Evolutionary conservation across 2,329 filamentous ascomycete genomes (phyloP), one percentile per base, ranked within the genome.

Genomic region (Colletotrichum karsti): DNA sequence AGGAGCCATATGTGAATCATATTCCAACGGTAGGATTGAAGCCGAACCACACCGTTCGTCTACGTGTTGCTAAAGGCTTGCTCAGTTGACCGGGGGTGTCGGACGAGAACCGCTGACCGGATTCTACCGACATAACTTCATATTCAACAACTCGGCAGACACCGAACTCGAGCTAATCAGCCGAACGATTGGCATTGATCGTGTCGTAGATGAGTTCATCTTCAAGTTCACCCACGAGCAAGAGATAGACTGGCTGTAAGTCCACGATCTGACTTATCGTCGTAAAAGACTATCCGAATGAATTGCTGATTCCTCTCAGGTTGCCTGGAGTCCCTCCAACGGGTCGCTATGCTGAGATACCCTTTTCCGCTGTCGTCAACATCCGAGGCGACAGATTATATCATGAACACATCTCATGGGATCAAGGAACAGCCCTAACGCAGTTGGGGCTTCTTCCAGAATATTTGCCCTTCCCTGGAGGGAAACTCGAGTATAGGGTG

Each of bases 1-100:
- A 90, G 48, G 89, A 93, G 75, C 92, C 92, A 3, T 94, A 94
- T 73, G 92, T 94, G 1, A 95, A 94, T 74, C 91, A 94, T 74
- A 83, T 94, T 2, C 90, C 92, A 0, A 93, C 91, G 0, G 60
- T 63, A 1, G n/a, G 41, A 13, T 46, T 13, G 20, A 46, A 0
- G 12, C 18, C 13, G 20, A 46, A 7, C 13, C 42, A 22, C 18
- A 46, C 42, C 10, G 10, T 7, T 44, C 22, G 1, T 3, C 13
- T 1, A n/a, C n/a, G n/a, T n/a, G n/a, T n/a, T n/a, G n/a, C n/a
- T n/a, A n/a, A n/a, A n/a, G n/a, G n/a, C n/a, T n/a, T n/a, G n/a
- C n/a, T n/a, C 9, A 85, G 83, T 74, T 90, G 70, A 91, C 89
- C 0, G 92, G 92, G 2, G 92, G 92, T 1, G 85, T 93, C 42